Evolutionary conservation across 2,329 filamentous ascomycete species (phyloP).

Genomic region (Colletotrichum navitas): DNA sequence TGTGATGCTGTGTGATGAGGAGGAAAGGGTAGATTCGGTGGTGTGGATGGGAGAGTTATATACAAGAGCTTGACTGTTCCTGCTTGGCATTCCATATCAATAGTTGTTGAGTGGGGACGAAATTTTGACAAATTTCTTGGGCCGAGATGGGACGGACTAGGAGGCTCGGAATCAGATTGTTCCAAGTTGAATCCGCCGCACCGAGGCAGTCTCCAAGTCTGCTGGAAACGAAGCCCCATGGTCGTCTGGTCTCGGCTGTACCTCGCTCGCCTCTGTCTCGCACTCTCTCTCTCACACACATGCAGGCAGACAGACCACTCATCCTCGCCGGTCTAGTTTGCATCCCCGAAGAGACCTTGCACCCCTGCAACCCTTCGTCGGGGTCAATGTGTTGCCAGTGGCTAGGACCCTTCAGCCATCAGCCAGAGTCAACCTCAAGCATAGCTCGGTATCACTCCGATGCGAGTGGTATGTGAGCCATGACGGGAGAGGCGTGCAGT

Average conservation of each 20-base stretch:
- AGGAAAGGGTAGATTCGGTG: background rate
- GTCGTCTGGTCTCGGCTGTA: constrained; percentile 40
- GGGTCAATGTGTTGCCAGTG: constrained; percentile 32
- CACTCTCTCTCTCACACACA: background rate
- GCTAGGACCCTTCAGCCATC: constrained; percentile 35
- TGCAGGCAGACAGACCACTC: background rate
- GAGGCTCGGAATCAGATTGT: constrained; percentile 38
- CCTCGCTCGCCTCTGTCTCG: constrained; percentile 19
- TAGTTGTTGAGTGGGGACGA: constrained; percentile 25
- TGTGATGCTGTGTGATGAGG: constrained; percentile 39
- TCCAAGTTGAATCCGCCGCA: constrained; percentile 21
- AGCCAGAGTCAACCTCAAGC: constrained; percentile 37
- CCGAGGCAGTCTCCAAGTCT: constrained; percentile 12
- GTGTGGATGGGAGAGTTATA: constrained; percentile 41
- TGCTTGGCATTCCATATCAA: constrained; percentile 40
- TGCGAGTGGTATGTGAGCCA: constrained; percentile 21
- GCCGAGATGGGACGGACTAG: constrained; percentile 31
- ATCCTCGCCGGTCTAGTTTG: constrained; percentile 23
- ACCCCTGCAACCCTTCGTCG: constrained; percentile 23
- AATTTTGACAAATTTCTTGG: constrained; percentile 38
- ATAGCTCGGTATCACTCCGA: constrained; percentile 37
- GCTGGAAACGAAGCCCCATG: constrained; percentile 19
- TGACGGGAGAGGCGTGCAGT: background rate
- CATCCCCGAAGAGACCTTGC: constrained; percentile 32
- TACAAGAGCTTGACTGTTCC: constrained; percentile 28